Evolutionary conservation across 805 yeast genomes (phyloP), one percentile per base, ranked within the genome.

Genomic region (Metschnikowia sp.): DNA sequence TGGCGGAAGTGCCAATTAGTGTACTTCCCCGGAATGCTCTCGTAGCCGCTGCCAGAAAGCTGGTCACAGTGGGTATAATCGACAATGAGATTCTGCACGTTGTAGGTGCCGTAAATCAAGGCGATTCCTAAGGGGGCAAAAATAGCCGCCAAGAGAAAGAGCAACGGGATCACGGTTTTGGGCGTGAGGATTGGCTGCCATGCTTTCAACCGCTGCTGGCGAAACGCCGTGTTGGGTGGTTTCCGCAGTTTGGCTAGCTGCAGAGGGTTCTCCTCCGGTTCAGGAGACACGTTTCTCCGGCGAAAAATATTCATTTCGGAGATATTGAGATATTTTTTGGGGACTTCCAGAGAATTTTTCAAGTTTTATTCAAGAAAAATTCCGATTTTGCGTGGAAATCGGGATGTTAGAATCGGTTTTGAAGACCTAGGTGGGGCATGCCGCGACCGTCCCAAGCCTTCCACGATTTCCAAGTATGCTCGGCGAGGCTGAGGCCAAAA

Each of bases 101-200:
- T 78, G 63, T 81, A 77, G n/a, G 89, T 79, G n/a, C 95, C 84
- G 54, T 78, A 79, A 29, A 90, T 66, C 47, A 94, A 77, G 12
- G 88, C 95, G 30, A 91, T 85, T 4, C 99, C 99, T 42, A 94
- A 77, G 1, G 97, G 97, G 1, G 94, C 88, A 68, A 91, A 90
- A 4, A 94, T 75, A 19, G 88, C 72, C 1, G 95, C 88, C 37
- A 88, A 69, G 22, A 86, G 54, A 40, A 90, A 75, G 47, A 94
- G 74, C 43, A 92, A 72, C 3, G 98, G 98, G 39, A 94, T 77
- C 39, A 92, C 97, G 13, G 95, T 84, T 55, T 83, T 83, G 12
- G 98, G 97, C 1, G 97, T 87, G 47, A 94, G 77, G 45, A 94
- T 88, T 1, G 98, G 99, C 57, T 81, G 86, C 86, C 85, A 81